Conservation (phyloP, 2,329 filamentous ascomycete species). For the Colletotrichum sp. region DNA sequence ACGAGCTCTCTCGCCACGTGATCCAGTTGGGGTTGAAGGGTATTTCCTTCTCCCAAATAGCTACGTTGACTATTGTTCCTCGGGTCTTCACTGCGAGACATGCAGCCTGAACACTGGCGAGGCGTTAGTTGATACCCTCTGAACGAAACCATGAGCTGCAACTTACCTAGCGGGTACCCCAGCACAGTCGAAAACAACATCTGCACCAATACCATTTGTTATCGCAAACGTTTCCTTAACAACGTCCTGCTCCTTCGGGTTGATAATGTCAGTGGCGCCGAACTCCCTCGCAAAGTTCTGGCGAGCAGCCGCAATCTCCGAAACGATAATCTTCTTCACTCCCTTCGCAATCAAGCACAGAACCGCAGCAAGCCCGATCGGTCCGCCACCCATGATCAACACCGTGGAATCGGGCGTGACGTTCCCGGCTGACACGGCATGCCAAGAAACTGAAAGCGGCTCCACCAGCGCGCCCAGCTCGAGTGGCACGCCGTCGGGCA, state of each 20-base stretch:
- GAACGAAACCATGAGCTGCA: fast-evolving
- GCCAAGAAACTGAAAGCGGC: conserved; percentile 69
- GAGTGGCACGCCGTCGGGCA: conserved; percentile 56
- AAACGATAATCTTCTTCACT: conserved; percentile 60
- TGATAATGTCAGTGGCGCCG: conserved; percentile 44
- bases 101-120: conserved; percentile 21
- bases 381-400: conserved; percentile 65
- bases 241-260: conserved; percentile 22
- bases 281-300: conserved; percentile 57
- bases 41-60: conserved; percentile 29
- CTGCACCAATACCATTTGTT: conserved; percentile 23
- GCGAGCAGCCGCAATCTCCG: conserved; percentile 56
- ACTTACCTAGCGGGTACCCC: conserved; percentile 24
- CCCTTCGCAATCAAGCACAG: conserved; percentile 61
- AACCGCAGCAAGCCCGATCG: conserved; percentile 66
- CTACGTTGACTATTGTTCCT: conserved; percentile 28
- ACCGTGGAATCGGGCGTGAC: conserved; percentile 47
- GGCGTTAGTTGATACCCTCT: neutral
- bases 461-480: conserved; percentile 65
- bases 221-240: conserved; percentile 16
- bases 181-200: conserved; percentile 28
- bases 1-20: conserved; percentile 25
- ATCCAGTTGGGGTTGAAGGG: conserved; percentile 25
- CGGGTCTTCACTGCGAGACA: conserved; percentile 26
- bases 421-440: conserved; percentile 47